Conservation (phyloP, 2,329 filamentous ascomycete genomes). For the Colletotrichum noveboracense region DNA sequence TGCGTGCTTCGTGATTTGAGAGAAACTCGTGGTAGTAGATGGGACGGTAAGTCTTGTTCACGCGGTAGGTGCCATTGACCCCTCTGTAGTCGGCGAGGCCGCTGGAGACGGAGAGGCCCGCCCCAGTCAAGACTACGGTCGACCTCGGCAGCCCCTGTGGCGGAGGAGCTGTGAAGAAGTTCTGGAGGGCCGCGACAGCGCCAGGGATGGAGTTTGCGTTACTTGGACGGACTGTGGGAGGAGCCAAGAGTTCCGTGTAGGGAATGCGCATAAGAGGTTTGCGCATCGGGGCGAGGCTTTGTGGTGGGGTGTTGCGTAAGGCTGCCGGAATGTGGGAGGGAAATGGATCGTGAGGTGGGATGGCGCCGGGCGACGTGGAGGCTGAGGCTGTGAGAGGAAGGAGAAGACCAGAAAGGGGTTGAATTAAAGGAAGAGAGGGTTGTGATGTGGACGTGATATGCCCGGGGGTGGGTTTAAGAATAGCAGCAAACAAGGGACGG, state of each 20-base stretch:
- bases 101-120: slow-evolving; percentile 91
- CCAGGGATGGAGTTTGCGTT: slow-evolving; percentile 73
- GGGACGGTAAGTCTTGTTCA: slow-evolving; percentile 88
- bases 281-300: slow-evolving; percentile 52
- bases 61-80: slow-evolving; percentile 85
- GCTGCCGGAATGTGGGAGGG: slow-evolving; percentile 15
- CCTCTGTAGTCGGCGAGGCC: slow-evolving; percentile 94
- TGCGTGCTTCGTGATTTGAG: slow-evolving; percentile 79
- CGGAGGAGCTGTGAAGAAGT: slow-evolving; percentile 73
- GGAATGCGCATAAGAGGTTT: slow-evolving; percentile 86
- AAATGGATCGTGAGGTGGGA: neutral
- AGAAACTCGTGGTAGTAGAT: slow-evolving; percentile 95
- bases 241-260: slow-evolving; percentile 82
- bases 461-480: neutral
- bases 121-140: slow-evolving; percentile 71
- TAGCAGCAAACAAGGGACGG: slow-evolving; percentile 4
- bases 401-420: neutral
- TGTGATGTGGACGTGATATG: neutral
- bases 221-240: slow-evolving; percentile 75
- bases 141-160: slow-evolving; percentile 51
- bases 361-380: neutral
- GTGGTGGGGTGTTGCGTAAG: slow-evolving; percentile 3
- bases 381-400: slow-evolving; percentile 8
- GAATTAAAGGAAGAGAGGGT: neutral
- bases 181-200: slow-evolving; percentile 76